Conservation (phyloP, 768 basidiomycete species). For the Trametopsis cervina region DNA sequence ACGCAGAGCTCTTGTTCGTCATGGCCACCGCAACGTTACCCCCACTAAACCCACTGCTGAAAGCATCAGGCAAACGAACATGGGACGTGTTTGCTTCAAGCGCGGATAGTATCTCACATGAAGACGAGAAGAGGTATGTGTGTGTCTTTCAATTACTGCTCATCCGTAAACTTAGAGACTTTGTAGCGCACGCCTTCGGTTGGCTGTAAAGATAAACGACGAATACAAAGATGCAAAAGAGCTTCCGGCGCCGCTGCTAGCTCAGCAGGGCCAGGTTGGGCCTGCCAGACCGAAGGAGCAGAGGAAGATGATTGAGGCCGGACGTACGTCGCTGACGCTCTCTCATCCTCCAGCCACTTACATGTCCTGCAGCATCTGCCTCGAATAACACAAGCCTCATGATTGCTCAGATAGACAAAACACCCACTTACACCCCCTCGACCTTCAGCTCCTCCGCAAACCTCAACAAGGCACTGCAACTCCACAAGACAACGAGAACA, state of each 20-base stretch:
- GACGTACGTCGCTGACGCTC: conserved; percentile 37
- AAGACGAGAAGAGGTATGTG: conserved; percentile 66
- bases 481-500: conserved; percentile 90
- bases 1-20: no score
- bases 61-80: conserved; percentile 62
- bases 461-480: conserved; percentile 83
- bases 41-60: conserved; percentile 59
- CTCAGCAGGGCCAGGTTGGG: conserved; percentile 77
- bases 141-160: not conserved
- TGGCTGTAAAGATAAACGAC: conserved; percentile 81
- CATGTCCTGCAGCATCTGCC: conserved; percentile 23
- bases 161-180: not conserved
- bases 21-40: conserved; percentile 46
- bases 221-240: conserved; percentile 86
- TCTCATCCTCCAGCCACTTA: not conserved
- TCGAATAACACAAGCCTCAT: conserved; percentile 47
- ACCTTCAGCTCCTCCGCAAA: conserved; percentile 57
- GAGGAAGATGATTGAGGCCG: conserved; percentile 67
- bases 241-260: conserved; percentile 71
- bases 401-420: conserved; percentile 71
- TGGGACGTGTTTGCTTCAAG: conserved; percentile 62
- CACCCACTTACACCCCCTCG: conserved; percentile 59
- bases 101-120: conserved; percentile 49
- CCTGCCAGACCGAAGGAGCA: conserved; percentile 65
- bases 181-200: conserved; percentile 56